Percentiles rank a stretch among this genome's conserved stretches.
These are phyloP conservation scores for Areca catechu DNA, from an alignment of 176 grass and related monocot genomes.

Conservation along the genomic window DNA sequence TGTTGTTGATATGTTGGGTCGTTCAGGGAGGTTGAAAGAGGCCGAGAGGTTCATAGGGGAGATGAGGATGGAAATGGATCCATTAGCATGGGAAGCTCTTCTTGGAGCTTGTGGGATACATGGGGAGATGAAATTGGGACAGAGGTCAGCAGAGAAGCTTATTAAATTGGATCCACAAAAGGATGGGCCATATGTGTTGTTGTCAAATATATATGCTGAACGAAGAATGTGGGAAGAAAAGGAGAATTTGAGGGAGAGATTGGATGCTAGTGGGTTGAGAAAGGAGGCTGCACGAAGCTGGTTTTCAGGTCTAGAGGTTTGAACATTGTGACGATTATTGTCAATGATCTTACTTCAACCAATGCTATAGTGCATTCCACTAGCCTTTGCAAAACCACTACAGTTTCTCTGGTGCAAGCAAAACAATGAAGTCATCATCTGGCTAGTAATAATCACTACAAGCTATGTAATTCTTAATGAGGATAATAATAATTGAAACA, in stretches of 20 bases:
- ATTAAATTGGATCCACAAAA: slow-evolving; percentile 37
- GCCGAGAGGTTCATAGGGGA: slow-evolving; percentile 20
- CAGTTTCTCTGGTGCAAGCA: too few relatives aligned
- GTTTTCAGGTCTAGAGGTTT: slow-evolving; percentile 17
- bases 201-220: slow-evolving; percentile 22
- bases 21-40: slow-evolving; percentile 28
- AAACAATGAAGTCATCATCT: too few relatives aligned
- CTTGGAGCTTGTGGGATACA: slow-evolving; percentile 22
- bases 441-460: too few relatives aligned
- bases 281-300: slow-evolving; percentile 31
- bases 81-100: slow-evolving; percentile 40
- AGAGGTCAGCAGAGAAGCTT: slow-evolving; percentile 38
- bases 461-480: too few relatives aligned
- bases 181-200: slow-evolving; percentile 16
- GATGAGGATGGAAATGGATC: slow-evolving; percentile 27
- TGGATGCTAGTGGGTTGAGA: slow-evolving; percentile 20
- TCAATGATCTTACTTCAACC: too few relatives aligned
- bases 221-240: slow-evolving; percentile 19
- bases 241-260: slow-evolving; percentile 19
- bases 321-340: background rate
- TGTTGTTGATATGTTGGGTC: slow-evolving; percentile 31
- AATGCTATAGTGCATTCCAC: too few relatives aligned
- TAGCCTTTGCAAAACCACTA: too few relatives aligned
- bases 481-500: too few relatives aligned
- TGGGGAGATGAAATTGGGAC: slow-evolving; percentile 14